A percentile compares a stretch with the other conserved stretches of the same genome.
These are phyloP conservation scores for Galerina sulciceps DNA, from an alignment of 768 basidiomycete species.

Conservation along the genomic window DNA sequence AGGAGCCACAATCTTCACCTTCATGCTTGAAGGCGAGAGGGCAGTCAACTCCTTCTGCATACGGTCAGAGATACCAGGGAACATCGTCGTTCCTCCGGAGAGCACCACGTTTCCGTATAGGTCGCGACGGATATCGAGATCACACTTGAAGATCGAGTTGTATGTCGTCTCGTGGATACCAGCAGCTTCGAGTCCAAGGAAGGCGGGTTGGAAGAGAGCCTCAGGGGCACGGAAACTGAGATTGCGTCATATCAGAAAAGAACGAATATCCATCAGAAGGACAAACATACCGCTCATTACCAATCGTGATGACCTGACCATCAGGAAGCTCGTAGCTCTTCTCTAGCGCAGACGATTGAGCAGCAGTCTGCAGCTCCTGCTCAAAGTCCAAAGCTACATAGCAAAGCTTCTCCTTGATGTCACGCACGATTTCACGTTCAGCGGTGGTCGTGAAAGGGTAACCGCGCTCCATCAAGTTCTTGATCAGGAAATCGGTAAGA, in stretches of 20 bases:
- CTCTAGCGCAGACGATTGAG: conserved; percentile 87
- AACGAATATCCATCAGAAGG: conserved; percentile 35
- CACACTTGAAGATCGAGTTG: conserved; percentile 88
- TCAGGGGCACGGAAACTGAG: conserved; percentile 88
- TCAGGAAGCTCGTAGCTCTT: conserved; percentile 93
- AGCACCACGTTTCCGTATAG: conserved; percentile 85
- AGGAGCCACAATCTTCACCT: conserved; percentile 94
- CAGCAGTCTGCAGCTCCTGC: conserved; percentile 90
- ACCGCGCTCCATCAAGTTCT: conserved; percentile 88
- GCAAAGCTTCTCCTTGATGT: conserved; percentile 97
- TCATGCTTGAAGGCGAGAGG: conserved; percentile 87
- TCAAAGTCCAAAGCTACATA: conserved; percentile 96
- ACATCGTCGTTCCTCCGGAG: conserved; percentile 94
- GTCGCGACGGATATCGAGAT: conserved; percentile 84
- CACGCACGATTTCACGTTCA: conserved; percentile 92
- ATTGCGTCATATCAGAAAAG: conserved; percentile 53
- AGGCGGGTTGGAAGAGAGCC: conserved; percentile 91
- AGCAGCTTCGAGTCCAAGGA: conserved; percentile 87
- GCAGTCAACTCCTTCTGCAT: conserved; percentile 94
- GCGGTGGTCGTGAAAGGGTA: conserved; percentile 96
- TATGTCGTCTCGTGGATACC: conserved; percentile 94
- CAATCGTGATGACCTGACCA: conserved; percentile 95
- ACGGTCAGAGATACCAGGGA: conserved; percentile 94
- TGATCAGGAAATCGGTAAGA: conserved; percentile 82
- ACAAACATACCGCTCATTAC: conserved; percentile 84